Conservation (phyloP, 2,329 filamentous ascomycete species). For the Aspergillus persii region DNA sequence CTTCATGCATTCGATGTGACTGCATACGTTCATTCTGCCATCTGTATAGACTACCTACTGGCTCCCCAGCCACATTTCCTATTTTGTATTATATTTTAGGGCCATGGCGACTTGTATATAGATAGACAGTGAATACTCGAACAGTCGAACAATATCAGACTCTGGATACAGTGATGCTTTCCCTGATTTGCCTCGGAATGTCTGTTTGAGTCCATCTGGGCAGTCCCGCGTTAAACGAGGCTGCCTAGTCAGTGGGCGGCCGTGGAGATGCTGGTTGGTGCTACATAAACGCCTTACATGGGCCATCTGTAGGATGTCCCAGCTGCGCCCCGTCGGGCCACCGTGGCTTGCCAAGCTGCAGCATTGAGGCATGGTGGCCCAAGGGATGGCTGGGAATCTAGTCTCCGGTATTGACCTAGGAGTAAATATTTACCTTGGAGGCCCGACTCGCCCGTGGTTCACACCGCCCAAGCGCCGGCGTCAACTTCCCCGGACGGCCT, state of each 20-base stretch:
- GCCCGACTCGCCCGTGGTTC: background rate
- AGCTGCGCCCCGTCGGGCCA: background rate
- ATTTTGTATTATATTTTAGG: background rate
- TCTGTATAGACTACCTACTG: background rate
- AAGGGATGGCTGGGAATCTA: background rate
- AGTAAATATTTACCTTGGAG: background rate
- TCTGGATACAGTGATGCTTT: background rate
- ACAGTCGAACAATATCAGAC: background rate
- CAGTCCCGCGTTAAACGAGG: background rate
- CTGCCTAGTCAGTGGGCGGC: background rate
- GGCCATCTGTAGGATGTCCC: background rate
- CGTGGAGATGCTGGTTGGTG: background rate
- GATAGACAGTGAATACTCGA: background rate
- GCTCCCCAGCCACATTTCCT: background rate
- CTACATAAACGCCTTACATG: background rate
- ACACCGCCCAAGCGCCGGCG: background rate
- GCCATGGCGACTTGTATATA: background rate
- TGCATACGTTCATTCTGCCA: conserved; percentile 3
- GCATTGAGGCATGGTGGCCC: background rate
- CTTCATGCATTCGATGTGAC: background rate
- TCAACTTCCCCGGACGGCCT: background rate
- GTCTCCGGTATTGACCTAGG: no score
- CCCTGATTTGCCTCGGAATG: background rate
- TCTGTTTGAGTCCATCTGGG: background rate
- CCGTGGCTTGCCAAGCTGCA: background rate